Base-by-base conservation (phyloP, 1,284 basidiomycete genomes). In the Fomes fomentarius region DNA sequence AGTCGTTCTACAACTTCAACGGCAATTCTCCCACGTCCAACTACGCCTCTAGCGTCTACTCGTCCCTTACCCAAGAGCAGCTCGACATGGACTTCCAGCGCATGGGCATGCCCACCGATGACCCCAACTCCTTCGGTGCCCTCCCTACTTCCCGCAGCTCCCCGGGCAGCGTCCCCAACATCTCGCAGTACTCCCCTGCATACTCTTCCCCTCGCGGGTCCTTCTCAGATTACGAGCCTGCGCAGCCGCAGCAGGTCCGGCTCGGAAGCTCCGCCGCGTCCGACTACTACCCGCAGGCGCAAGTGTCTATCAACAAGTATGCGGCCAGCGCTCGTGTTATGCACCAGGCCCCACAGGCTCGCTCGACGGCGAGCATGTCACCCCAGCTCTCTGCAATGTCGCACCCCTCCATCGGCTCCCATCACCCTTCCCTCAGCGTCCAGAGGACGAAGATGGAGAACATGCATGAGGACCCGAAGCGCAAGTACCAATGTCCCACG, bases 11-110 rank as follows among this genome's bases (percentile, higher is more conserved):
- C 77, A 85, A 83, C 75, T 81, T 81, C 70, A 76, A 78, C 61
- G 74, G 77, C 5, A 79, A 81, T 65, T 69, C 67, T 54, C 73
- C 81, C 55, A 69, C 77, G 57, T 85, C 83, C 42, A 80, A 81
- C 63, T 83, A 81, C 66, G 83, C 87, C 56, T 84, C 87, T 62
- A 84, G 84, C 56, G 78, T 83, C 74, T 84, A 84, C 76, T 85
- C 38, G 5, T 25, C 83, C 74, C 81, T 81, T 70, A 77, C 80
- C 63, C 76, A 78, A 63, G 85, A 86, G 71, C 60, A 61, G 69
- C 64, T 88, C 53, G 85, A 87, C 63, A 86, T 89, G 82, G 85
- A 87, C 62, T 89, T 90, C 63, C 78, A 82, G 56, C 75, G 81
- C 26, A 78, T 86, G 66, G 66, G 41, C 52, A 65, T 61, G 52